phyloP scores from a whole-genome alignment of 208 protist genomes.

The Wallacemonas rigidus region DNA sequence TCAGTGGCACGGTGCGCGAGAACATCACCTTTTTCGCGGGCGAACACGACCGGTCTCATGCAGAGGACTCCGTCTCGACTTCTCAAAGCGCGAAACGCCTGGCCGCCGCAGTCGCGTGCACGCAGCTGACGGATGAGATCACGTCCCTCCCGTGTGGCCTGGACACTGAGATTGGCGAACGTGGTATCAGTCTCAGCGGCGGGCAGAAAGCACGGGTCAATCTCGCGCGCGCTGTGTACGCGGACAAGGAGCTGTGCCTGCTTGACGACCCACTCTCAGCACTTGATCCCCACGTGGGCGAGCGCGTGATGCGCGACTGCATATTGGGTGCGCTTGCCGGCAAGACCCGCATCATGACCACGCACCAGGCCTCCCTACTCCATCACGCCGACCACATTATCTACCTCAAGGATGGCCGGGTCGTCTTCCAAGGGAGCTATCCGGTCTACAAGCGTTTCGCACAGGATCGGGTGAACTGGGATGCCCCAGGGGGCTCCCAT shows the following conservation, averaged over 20 bases:
- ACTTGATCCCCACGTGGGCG: conserved; percentile 88
- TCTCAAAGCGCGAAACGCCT: neutral
- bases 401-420: conserved; percentile 57
- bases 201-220: conserved; percentile 80
- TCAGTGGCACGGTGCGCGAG: conserved; percentile 87
- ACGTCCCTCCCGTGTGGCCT: conserved; percentile 78
- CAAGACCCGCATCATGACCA: conserved; percentile 93
- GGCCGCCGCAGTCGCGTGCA: neutral
- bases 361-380: conserved; percentile 91
- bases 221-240: conserved; percentile 85
- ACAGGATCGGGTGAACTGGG: conserved; percentile 51
- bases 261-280: conserved; percentile 92
- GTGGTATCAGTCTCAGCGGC: conserved; percentile 81
- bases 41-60: too few species aligned
- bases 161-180: conserved; percentile 83
- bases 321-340: conserved; percentile 53
- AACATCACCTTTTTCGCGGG: conserved; percentile 90
- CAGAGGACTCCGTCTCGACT: too few species aligned
- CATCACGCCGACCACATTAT: conserved; percentile 78
- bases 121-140: conserved; percentile 58
- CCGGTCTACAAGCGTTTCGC: conserved; percentile 43
- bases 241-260: conserved; percentile 76
- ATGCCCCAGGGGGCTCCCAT: conserved; percentile 29
- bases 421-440: conserved; percentile 45
- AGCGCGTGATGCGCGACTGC: conserved; percentile 52